Evolutionary conservation across 495 filamentous ascomycete genomes (phyloP).

Genomic region (Lasiosphaeria ovina): DNA sequence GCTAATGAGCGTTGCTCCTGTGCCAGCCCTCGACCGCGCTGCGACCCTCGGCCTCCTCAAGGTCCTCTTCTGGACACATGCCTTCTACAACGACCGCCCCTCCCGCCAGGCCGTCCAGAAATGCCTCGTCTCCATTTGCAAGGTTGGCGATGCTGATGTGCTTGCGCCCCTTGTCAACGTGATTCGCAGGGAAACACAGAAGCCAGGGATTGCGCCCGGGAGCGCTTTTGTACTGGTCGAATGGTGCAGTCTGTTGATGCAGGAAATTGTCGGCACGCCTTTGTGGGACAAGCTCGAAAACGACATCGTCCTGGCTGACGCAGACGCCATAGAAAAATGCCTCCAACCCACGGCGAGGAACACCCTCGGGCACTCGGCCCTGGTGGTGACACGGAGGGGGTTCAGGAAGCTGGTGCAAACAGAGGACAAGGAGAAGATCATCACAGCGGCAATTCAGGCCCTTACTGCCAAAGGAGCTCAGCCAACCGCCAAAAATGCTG

Average conservation of each 20-base stretch:
- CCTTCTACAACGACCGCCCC: constrained; percentile 78
- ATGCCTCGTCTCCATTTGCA: constrained; percentile 67
- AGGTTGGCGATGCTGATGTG: constrained; percentile 48
- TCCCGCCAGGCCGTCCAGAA: constrained; percentile 78
- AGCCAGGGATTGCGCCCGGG: constrained; percentile 68
- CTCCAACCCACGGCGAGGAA: constrained; percentile 58
- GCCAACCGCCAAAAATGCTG: constrained; percentile 65
- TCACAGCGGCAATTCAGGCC: constrained; percentile 61
- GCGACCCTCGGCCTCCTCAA: constrained; percentile 51
- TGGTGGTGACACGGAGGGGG: constrained; percentile 70
- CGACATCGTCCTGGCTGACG: constrained; percentile 58
- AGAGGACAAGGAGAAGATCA: constrained; percentile 54
- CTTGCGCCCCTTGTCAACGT: constrained; percentile 60
- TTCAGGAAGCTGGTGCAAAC: constrained; percentile 66
- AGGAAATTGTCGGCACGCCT: constrained; percentile 51
- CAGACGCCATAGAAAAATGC: constrained; percentile 73
- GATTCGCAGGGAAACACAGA: constrained; percentile 63
- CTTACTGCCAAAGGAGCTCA: constrained; percentile 64
- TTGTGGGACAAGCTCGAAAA: constrained; percentile 66
- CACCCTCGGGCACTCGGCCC: constrained; percentile 61
- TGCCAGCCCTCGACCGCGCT: constrained; percentile 40
- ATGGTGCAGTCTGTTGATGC: constrained; percentile 78
- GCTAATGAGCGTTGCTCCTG: neutral
- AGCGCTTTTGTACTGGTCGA: constrained; percentile 87
- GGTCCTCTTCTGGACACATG: constrained; percentile 78